phyloP scores from a whole-genome alignment of 1,284 basidiomycete species.

The Sanghuangporus weigelae region DNA sequence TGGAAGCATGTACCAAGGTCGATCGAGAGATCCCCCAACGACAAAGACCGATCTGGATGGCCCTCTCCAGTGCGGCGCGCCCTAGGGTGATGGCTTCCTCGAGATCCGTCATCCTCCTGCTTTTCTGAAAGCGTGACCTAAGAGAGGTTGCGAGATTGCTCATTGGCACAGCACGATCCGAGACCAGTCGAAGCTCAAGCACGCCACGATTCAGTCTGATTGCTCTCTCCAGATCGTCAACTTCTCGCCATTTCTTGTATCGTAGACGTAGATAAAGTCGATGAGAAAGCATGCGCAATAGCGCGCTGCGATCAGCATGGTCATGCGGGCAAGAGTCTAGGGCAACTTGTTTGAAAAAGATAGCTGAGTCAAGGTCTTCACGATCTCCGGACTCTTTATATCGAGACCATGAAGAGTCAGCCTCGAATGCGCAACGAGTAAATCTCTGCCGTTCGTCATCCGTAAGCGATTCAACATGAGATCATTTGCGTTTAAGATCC shows the following conservation, averaged over 20 bases:
- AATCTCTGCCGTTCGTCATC: no score
- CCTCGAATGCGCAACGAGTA: no score
- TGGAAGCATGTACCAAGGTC: background rate
- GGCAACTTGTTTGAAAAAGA: background rate
- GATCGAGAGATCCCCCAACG: background rate
- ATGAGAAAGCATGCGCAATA: no score
- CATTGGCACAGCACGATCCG: background rate
- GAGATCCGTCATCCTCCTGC: background rate
- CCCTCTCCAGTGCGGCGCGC: background rate
- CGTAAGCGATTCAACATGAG: no score
- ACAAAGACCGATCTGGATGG: background rate
- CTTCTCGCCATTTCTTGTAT: no score
- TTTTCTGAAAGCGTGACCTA: background rate
- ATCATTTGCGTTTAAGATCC: no score
- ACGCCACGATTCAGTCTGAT: no score
- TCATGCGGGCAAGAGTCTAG: background rate
- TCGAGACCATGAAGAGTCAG: background rate
- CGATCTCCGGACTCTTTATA: background rate
- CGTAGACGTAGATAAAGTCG: no score
- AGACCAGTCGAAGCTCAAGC: no score
- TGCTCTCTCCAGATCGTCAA: no score
- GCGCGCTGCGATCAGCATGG: background rate
- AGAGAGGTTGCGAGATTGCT: background rate
- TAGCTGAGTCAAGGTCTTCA: background rate
- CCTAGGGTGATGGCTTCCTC: background rate